phyloP scores from a whole-genome alignment of 441 rosid species.

The Metrosideros polymorpha region DNA sequence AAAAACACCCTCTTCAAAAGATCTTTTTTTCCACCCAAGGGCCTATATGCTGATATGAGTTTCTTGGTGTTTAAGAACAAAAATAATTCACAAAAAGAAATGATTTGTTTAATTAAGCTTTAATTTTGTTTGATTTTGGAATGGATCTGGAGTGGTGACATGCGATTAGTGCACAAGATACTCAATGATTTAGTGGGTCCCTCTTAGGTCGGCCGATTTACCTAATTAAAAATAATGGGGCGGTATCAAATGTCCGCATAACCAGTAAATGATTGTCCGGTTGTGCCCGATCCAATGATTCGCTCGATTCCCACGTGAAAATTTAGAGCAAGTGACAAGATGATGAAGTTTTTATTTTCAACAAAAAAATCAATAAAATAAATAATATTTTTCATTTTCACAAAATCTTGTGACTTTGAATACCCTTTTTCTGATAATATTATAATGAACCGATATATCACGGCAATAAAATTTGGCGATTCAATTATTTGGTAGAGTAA shows the following conservation, averaged over 20 bases:
- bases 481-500: not conserved
- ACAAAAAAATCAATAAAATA: too few relatives aligned
- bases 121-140: not conserved
- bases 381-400: not conserved
- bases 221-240: too few relatives aligned
- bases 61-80: too few relatives aligned
- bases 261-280: not conserved
- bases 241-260: not conserved
- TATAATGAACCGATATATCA: too few relatives aligned
- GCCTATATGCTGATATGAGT: not conserved
- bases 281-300: not conserved
- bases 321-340: too few relatives aligned
- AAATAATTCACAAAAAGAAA: not conserved
- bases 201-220: not conserved
- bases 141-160: not conserved
- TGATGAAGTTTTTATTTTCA: too few relatives aligned
- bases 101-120: not conserved
- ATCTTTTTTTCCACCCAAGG: not conserved
- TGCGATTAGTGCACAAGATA: not conserved
- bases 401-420: fast-evolving
- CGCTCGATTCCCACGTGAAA: too few relatives aligned
- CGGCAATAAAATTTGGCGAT: not conserved
- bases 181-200: not conserved
- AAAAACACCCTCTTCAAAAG: not conserved
- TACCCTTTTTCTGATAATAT: too few relatives aligned